A percentile compares a stretch with the other conserved stretches of the same genome.
Evolutionary conservation across 1,284 basidiomycete genomes (phyloP).

Genomic region (Ganoderma meredithae): DNA sequence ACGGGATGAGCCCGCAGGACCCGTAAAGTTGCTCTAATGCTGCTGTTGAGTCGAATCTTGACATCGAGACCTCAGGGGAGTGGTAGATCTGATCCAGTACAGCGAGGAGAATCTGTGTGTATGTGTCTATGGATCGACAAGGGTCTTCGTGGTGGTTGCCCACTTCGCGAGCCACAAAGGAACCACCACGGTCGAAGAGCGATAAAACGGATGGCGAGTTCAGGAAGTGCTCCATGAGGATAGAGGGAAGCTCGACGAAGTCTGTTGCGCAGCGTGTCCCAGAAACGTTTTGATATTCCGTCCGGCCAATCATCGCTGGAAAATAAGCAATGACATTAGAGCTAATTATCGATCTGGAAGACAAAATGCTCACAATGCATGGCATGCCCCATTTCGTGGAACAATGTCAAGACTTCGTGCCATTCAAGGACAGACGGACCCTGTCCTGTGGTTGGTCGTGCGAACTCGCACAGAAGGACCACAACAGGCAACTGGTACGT

Average conservation of each 20-base stretch:
- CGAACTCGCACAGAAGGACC: conserved; percentile 92
- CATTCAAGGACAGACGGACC: conserved; percentile 85
- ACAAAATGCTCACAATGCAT: conserved; percentile 82
- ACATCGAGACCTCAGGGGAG: conserved; percentile 63
- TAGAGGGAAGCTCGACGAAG: conserved; percentile 97
- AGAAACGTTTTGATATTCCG: conserved; percentile 97
- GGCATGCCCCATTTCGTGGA: conserved; percentile 99
- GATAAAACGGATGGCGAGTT: conserved; percentile 84
- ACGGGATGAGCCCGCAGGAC: conserved; percentile 80
- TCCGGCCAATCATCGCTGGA: conserved; percentile 96
- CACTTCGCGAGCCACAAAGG: conserved; percentile 49
- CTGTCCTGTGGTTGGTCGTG: conserved; percentile 64
- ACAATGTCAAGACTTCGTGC: conserved; percentile 95
- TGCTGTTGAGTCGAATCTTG: conserved; percentile 75
- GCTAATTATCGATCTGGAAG: too few relatives aligned
- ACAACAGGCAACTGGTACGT: conserved; percentile 91
- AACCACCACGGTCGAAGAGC: conserved; percentile 69
- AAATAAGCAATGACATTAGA: too few relatives aligned
- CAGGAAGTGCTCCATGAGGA: conserved; percentile 98
- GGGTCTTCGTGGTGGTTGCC: conserved; percentile 72
- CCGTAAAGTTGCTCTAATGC: conserved; percentile 71
- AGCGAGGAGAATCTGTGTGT: conserved; percentile 92
- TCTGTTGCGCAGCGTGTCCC: conserved; percentile 99
- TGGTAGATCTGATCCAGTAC: conserved; percentile 93
- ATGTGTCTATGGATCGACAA: conserved; percentile 85